A percentile compares a stretch with the other conserved stretches of the same genome.
Conservation (phyloP, 2,329 filamentous ascomycete genomes). For the Claviceps lovelessii region DNA sequence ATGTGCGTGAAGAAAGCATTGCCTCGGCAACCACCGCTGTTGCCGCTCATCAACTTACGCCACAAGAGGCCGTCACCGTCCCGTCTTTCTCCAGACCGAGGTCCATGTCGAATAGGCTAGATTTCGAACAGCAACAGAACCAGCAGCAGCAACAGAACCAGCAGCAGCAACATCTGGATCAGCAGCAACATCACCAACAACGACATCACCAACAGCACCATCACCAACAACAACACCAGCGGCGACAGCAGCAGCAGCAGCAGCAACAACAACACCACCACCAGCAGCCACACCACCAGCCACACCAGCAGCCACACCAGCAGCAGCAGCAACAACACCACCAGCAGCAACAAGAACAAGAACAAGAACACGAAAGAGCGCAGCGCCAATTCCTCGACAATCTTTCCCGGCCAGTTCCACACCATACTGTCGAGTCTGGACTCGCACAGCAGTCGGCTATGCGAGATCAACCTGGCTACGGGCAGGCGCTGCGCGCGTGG, state of each 20-base stretch:
- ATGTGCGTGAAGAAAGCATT: constrained; percentile 19
- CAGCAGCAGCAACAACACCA: background rate
- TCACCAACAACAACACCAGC: background rate
- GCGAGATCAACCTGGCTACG: constrained; percentile 39
- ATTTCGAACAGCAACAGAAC: constrained; percentile 3
- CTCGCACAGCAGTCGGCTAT: constrained; percentile 29
- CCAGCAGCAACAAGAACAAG: background rate
- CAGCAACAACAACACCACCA: background rate
- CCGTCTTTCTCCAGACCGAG: constrained; percentile 4
- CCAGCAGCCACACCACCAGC: background rate
- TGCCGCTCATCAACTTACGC: constrained; percentile 7
- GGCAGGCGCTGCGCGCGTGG: constrained; percentile 75
- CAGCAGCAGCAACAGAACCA: background rate
- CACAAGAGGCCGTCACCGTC: constrained; percentile 3
- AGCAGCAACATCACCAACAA: no score
- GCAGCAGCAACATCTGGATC: background rate
- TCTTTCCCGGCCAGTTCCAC: background rate
- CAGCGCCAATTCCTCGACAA: background rate
- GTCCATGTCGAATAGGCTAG: constrained; percentile 7
- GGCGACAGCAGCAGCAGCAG: background rate
- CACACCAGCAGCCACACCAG: background rate
- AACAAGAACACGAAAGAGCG: background rate
- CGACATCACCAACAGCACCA: background rate
- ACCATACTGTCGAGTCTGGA: constrained; percentile 31
- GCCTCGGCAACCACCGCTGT: constrained; percentile 11